phyloP scores from a whole-genome alignment of 257 asterid species.

The Lithospermum erythrorhizon region DNA sequence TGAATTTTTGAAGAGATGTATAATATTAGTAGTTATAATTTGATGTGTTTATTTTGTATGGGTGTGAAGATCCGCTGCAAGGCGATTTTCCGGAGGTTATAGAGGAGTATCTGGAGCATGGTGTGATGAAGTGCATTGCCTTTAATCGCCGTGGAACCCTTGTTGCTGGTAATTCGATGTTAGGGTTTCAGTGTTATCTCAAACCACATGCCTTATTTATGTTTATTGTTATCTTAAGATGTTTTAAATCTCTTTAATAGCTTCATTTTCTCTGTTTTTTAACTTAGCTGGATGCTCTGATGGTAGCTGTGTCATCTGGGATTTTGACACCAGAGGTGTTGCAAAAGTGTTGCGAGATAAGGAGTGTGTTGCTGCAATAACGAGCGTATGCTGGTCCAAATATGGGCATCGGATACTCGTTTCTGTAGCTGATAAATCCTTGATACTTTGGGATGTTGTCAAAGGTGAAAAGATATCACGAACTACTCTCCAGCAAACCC shows the following conservation, averaged over 20 bases:
- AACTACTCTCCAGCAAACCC: constrained; percentile 50
- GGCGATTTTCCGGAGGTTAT: constrained; percentile 91
- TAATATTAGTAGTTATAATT: no score
- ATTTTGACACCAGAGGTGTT: constrained; percentile 82
- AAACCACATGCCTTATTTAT: no score
- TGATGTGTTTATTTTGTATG: neutral
- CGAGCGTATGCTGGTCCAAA: constrained; percentile 86
- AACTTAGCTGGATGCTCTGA: constrained; percentile 84
- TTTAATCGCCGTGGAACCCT: constrained; percentile 93
- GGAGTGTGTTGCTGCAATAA: constrained; percentile 62
- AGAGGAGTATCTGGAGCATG: constrained; percentile 85
- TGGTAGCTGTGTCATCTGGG: constrained; percentile 87
- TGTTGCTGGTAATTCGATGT: constrained; percentile 54
- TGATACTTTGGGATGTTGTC: constrained; percentile 83
- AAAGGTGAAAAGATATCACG: constrained; percentile 67
- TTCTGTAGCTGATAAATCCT: constrained; percentile 79
- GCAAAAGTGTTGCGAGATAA: constrained; percentile 59
- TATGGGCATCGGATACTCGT: constrained; percentile 73
- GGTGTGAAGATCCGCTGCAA: constrained; percentile 65
- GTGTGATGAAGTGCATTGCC: constrained; percentile 67
- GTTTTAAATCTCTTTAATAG: constrained; percentile 2
- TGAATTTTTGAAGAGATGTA: no score
- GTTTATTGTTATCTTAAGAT: no score
- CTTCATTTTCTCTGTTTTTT: constrained; percentile 1
- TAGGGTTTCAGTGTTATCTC: no score